Conservation (phyloP, 208 protist genomes). For the Trypanosoma conorhini region DNA sequence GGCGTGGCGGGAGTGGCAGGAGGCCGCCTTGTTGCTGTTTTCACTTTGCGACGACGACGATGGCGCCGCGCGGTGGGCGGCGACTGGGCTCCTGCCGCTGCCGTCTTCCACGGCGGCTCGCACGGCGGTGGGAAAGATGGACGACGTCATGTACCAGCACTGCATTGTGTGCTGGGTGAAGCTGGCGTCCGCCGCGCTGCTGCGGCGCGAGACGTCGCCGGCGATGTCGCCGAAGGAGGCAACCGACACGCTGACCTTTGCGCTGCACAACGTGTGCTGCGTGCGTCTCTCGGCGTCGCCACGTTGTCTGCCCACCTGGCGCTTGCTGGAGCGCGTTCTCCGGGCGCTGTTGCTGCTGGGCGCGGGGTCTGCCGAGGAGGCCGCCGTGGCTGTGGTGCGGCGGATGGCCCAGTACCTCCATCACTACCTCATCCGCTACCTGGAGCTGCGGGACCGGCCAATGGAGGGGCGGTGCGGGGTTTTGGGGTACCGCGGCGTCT, state of each 20-base stretch:
- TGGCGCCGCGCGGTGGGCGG: not conserved
- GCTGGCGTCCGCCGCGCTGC: conserved; percentile 2
- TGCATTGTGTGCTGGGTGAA: conserved; percentile 23
- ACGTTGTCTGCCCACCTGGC: conserved; percentile 61
- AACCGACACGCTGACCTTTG: conserved; percentile 43
- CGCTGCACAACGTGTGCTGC: conserved; percentile 47
- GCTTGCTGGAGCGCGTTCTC: conserved; percentile 34
- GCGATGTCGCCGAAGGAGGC: conserved; percentile 14
- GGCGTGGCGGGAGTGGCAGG: conserved; percentile 55
- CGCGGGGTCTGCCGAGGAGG: not conserved
- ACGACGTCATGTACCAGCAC: conserved; percentile 13
- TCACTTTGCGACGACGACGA: not conserved
- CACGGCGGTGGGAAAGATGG: conserved; percentile 2
- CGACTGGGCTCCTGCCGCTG: conserved; percentile 26
- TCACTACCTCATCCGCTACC: conserved; percentile 37
- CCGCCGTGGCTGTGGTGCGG: not conserved
- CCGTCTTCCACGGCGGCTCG: conserved; percentile 1
- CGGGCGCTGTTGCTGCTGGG: conserved; percentile 7
- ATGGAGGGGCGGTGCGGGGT: conserved; percentile 26
- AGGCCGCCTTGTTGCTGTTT: conserved; percentile 40
- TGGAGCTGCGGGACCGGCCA: conserved; percentile 42
- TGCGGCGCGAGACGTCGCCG: not conserved
- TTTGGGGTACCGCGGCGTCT: conserved; percentile 15
- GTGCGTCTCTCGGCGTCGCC: conserved; percentile 39
- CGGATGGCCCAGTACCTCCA: conserved; percentile 29